Evolutionary conservation across 768 basidiomycete genomes (phyloP).

Genomic region (Clitopilus hobsonii): DNA sequence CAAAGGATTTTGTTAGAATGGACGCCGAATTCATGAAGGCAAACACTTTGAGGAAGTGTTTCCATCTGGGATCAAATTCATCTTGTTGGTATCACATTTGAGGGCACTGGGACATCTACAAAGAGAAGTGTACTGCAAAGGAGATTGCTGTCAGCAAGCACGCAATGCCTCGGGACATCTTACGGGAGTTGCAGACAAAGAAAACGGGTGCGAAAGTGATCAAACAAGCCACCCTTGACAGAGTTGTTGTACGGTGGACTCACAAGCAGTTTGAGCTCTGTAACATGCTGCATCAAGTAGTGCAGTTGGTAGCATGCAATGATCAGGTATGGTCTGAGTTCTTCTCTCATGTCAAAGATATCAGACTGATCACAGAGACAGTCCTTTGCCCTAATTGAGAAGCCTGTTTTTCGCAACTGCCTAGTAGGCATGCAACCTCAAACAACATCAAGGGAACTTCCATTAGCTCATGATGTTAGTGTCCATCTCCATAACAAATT

Average conservation of each 20-base stretch:
- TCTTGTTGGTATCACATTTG: not conserved
- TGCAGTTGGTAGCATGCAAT: slow-evolving; percentile 9
- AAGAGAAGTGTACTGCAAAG: not conserved
- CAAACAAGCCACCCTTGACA: not conserved
- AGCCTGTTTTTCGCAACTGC: slow-evolving; percentile 6
- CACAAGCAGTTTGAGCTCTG: slow-evolving; percentile 9
- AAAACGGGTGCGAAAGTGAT: not conserved
- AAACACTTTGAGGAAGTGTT: not conserved
- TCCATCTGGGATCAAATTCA: not conserved
- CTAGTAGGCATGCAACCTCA: slow-evolving; percentile 8
- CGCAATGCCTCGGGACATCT: not conserved
- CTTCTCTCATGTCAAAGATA: not conserved
- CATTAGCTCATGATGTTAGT: slow-evolving; percentile 9
- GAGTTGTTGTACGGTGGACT: not conserved
- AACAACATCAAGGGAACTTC: slow-evolving; percentile 4
- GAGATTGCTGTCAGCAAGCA: not conserved
- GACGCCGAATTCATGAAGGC: not conserved
- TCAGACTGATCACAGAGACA: not conserved
- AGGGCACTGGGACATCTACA: slow-evolving; percentile 2
- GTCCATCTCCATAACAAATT: slow-evolving; percentile 14
- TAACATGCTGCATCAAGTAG: slow-evolving; percentile 5
- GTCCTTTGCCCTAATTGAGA: slow-evolving; percentile 7
- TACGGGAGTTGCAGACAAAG: not conserved
- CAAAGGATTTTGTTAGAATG: not conserved
- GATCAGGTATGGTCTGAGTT: slow-evolving; percentile 7